Evolutionary conservation across 805 yeast genomes (phyloP).

Genomic region (Cyberlindnera amylophila): DNA sequence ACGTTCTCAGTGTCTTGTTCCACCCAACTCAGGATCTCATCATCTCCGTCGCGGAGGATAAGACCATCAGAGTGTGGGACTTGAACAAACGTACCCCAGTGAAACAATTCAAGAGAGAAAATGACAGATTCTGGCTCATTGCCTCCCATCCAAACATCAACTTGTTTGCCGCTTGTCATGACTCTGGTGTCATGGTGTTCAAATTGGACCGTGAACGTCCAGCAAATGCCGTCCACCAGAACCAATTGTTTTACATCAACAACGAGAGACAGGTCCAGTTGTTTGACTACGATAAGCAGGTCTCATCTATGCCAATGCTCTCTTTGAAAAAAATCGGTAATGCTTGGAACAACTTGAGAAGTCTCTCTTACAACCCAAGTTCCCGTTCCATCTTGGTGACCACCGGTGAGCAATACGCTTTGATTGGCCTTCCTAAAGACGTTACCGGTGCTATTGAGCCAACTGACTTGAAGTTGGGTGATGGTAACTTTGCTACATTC

Average conservation of each 20-base stretch:
- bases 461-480: conserved; percentile 70
- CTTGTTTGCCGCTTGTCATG: conserved; percentile 94
- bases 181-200: conserved; percentile 96
- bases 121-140: conserved; percentile 91
- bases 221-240: conserved; percentile 71
- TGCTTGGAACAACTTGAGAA: conserved; percentile 81
- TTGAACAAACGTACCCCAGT: conserved; percentile 89
- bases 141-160: conserved; percentile 87
- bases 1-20: conserved; percentile 83
- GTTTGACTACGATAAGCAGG: conserved; percentile 63
- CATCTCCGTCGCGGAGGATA: conserved; percentile 92
- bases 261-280: conserved; percentile 82
- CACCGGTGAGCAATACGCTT: conserved; percentile 70
- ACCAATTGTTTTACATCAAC: conserved; percentile 71
- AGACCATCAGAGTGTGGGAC: conserved; percentile 96
- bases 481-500: conserved; percentile 81
- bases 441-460: conserved; percentile 95
- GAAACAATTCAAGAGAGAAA: conserved; percentile 89
- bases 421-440: conserved; percentile 77
- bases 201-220: conserved; percentile 97
- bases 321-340: conserved; percentile 82
- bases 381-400: conserved; percentile 84
- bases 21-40: conserved; percentile 93
- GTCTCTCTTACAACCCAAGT: conserved; percentile 86
- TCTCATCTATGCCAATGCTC: conserved; percentile 70